Base-by-base conservation (phyloP, 169 alveolate genomes). In the Cyclospora cayetanensis region DNA sequence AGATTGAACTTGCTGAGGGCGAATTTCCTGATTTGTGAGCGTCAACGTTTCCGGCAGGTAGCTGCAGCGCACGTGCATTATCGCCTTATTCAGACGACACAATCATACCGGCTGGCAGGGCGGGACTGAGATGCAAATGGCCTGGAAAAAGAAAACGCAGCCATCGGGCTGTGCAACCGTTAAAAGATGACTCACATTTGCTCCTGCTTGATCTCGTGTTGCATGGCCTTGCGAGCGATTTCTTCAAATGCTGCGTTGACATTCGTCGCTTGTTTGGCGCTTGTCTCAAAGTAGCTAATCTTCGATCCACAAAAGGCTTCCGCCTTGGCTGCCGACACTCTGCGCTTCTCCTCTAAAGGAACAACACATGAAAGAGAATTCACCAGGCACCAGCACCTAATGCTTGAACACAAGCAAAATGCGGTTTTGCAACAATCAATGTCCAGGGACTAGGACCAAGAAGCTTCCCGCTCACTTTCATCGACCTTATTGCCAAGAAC, bases 401-500 rank as follows among this genome's bases (percentile, higher is more conserved):
- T 20, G 55, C 39, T 27, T 22, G 35, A 46, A 89, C 27, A 34
- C 46, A 91, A 55, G 22, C 39, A 63, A 90, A 42, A 4, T 37
- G 42, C 5, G 46, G 42, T 27, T 27, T 63, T 90, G 53, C 27
- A 43, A 41, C 77, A 34, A 37, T 9, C n/a, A 52, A 9, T 34
- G 1, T 76, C 12, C 22, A 46, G 65, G 41, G 39, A 35, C 50
- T 70, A 65, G 55, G 53, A 97, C 99, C 93, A 98, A 96, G 88
- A 98, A 94, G 93, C 97, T 98, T n/a, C 93, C 95, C 60, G 94
- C 98, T 91, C 43, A 84, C 91, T 53, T 39, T 96, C 98, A 95
- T 99, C 99, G 42, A 97, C 96, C 95, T 99, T 99, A 94, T 99
- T 99, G 53, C 99, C 99, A n/a, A 98, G 82, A 20, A 98, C 97